phyloP scores from a whole-genome alignment of 148 eudicot species.

The Heliamphora exappendiculata region DNA sequence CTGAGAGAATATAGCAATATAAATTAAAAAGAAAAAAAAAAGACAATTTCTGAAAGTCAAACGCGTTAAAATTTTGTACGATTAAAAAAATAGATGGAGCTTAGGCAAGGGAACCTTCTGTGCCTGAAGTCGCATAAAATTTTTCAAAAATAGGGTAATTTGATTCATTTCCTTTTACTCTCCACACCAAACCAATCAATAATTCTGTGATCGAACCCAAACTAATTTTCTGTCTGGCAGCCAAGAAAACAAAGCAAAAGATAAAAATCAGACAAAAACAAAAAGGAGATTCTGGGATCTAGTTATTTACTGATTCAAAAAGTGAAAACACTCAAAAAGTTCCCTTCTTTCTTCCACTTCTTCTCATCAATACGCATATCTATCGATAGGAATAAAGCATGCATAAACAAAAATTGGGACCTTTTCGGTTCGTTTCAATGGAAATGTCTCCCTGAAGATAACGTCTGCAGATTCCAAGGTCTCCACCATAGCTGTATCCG shows the following conservation, averaged over 20 bases:
- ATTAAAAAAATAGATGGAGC: background rate
- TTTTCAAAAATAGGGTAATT: background rate
- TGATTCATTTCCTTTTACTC: background rate
- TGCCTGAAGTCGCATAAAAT: background rate
- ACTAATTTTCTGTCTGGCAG: background rate
- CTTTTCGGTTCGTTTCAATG: conserved; percentile 39
- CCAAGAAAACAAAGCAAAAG: background rate
- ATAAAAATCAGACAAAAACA: background rate
- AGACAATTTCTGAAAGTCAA: background rate
- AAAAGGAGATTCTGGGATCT: too few species aligned
- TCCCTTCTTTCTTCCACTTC: background rate
- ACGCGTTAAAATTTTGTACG: background rate
- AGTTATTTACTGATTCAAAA: too few species aligned
- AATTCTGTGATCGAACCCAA: conserved; percentile 1
- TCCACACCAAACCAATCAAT: conserved; percentile 2
- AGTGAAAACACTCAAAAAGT: background rate
- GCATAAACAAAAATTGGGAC: conserved; percentile 15
- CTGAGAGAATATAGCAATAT: background rate
- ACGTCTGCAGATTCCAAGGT: conserved; percentile 29
- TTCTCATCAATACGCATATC: background rate
- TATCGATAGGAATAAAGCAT: background rate
- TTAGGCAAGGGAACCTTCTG: background rate
- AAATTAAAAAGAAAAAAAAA: background rate
- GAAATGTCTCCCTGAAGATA: conserved; percentile 33
- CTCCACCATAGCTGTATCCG: conserved; percentile 27